These are phyloP conservation scores for Ophiostoma quercus DNA, from an alignment of 2,329 filamentous ascomycete species.

Conservation along the genomic window DNA sequence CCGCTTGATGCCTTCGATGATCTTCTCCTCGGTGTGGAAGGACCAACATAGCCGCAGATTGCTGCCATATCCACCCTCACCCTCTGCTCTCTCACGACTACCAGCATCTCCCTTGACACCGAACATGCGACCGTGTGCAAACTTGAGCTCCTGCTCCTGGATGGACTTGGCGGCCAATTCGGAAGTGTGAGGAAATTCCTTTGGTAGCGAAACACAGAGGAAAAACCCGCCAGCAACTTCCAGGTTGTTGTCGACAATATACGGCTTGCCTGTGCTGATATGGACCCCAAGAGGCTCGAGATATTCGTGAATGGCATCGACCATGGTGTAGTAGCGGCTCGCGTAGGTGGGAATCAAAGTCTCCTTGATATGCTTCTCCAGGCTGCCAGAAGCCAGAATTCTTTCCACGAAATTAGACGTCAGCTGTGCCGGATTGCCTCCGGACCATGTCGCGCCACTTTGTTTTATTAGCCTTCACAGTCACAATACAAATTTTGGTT, in stretches of 20 bases:
- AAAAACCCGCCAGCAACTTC: conserved; percentile 57
- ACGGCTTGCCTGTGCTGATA: conserved; percentile 18
- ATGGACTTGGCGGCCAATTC: conserved; percentile 40
- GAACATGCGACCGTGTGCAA: conserved; percentile 55
- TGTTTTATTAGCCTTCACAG: background rate
- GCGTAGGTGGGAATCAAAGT: conserved; percentile 35
- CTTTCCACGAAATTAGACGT: conserved; percentile 38
- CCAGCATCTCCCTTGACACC: conserved; percentile 37
- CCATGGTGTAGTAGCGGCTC: conserved; percentile 22
- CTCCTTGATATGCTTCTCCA: conserved; percentile 50
- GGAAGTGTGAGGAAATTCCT: conserved; percentile 26
- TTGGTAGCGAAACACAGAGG: conserved; percentile 54
- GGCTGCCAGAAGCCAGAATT: conserved; percentile 46
- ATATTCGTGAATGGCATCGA: conserved; percentile 16
- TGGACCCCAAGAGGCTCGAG: conserved; percentile 20
- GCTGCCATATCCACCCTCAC: conserved; percentile 40
- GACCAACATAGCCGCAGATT: conserved; percentile 52
- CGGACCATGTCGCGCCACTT: conserved; percentile 31
- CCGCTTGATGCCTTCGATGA: conserved; percentile 52
- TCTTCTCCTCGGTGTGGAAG: conserved; percentile 51
- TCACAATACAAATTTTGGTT: background rate
- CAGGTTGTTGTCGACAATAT: conserved; percentile 15
- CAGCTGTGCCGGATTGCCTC: conserved; percentile 32
- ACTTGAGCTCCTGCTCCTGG: conserved; percentile 49
- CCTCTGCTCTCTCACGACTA: conserved; percentile 28